Evolutionary conservation across 2,329 filamentous ascomycete genomes (phyloP), one percentile per base, ranked within the genome.

Genomic region (Xylaria sp.): DNA sequence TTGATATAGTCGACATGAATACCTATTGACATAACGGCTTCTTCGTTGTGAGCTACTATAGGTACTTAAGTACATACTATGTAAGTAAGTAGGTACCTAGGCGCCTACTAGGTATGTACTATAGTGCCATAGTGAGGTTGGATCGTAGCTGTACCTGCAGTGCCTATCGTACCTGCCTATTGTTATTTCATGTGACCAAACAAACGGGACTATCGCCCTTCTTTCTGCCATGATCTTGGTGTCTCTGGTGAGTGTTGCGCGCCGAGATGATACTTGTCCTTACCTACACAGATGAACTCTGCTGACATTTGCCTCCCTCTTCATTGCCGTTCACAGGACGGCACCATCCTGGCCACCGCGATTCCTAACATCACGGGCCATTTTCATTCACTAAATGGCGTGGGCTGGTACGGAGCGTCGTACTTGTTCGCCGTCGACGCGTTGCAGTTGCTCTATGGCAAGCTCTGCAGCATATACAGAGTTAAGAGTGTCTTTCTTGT

Each of bases 381-480:
- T 3, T 63, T 63, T 35, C 31, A 55, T 6, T 35, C 49, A 5
- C n/a, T 63, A 2, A 31, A 50, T 3, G 60, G 59, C 28, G 50
- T 63, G 17, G 60, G 7, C n/a, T 63, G 60, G 60, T 63, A 63
- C 33, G 54, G 23, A 3, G 6, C 31, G 9, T 33, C 55, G 7
- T 78, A 78, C 59, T 68, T 78, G 55, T 71, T 80, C 50, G 76
- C 77, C 33, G 68, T 72, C 33, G 65, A 73, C 47, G 72, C 75
- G 1, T 71, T 78, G 12, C 77, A 78, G 51, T 68, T 77, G 4
- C 61, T 74, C 4, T 75, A 31, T 9, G 28, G 28, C 28, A 31
- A 31, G 28, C 63, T 80, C 33, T 80, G 79, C 65, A 78, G 75
- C 14, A 77, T 77, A 43, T 72, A 73, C 59, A 71, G 70, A 38